Base-by-base conservation (phyloP, 148 eudicot species). In the Polygonum maritimum region DNA sequence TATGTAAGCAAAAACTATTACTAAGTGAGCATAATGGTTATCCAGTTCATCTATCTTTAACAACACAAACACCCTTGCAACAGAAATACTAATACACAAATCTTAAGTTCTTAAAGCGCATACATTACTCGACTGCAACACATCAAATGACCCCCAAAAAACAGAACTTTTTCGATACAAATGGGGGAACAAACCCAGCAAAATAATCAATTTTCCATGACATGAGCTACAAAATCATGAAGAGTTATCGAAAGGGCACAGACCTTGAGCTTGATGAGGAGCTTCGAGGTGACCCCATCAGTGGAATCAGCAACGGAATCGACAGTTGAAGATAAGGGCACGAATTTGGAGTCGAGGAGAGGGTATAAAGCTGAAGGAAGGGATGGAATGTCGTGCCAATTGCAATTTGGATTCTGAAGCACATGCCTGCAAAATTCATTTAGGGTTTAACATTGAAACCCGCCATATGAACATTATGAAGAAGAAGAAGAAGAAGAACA, bases 281-380 rank as follows among this genome's bases (percentile, higher is more conserved):
- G 92, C 82, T 95, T 95, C 65, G 97, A 90, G 71, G 98, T 95
- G 80, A 90, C 93, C 15, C 75, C 83, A 70, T 95, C 98, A 14
- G 69, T 76, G 13, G 98, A 95, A 36, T 95, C 78, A 15, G 83
- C 4, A 55, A 86, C 86, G 5, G 96, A 85, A 77, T 90, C 83
- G 74, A 92, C 76, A 14, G 83, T 83, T 5, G 98, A 88, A 79
- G 89, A 81, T 38, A 75, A 85, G 57, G 92, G 85, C 47, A 75
- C 80, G 78, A 89, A 95, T 82, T 90, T 95, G 36, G 96, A 86
- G 36, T 74, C 63, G 55, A 95, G 91, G 62, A 95, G 71, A n/a
- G 85, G 15, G 82, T 92, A 95, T 26, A 90, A 94, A 19, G 89
- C 81, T 1, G 97, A 82, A 6, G 98, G 96, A 76, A 95, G 79